phyloP scores from a whole-genome alignment of 192 early-diverging fungal genomes.

The Backusella luteola region DNA sequence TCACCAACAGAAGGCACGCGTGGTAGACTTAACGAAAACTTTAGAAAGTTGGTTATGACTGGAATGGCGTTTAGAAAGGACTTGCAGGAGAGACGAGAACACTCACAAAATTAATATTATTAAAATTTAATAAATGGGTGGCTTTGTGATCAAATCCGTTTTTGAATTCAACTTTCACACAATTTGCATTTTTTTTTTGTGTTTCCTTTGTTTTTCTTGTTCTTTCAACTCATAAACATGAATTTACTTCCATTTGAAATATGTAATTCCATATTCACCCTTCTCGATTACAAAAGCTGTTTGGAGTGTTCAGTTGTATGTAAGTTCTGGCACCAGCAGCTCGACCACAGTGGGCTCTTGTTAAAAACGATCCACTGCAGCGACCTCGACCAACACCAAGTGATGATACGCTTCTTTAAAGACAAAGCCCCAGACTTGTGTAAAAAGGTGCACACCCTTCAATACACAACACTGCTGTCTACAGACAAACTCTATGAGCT shows the following conservation, averaged over 20 bases:
- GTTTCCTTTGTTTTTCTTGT: not conserved
- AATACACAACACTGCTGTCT: not conserved
- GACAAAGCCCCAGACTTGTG: not conserved
- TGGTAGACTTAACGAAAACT: slow-evolving; percentile 38
- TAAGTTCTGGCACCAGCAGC: not conserved
- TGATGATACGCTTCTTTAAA: not conserved
- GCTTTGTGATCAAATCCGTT: not conserved
- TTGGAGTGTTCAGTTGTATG: not conserved
- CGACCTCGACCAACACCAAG: not conserved
- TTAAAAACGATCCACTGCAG: not conserved
- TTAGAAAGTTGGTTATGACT: slow-evolving; percentile 39
- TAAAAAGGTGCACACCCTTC: not conserved
- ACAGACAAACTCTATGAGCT: not conserved
- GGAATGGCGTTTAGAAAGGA: slow-evolving; percentile 43
- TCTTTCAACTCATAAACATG: not conserved
- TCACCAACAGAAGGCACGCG: not conserved
- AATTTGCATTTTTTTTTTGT: not conserved
- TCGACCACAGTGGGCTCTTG: not conserved
- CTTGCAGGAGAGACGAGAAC: slow-evolving; percentile 34
- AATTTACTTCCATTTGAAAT: slow-evolving; percentile 1
- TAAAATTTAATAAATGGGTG: not conserved
- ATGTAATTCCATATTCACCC: not conserved
- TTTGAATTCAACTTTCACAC: not conserved
- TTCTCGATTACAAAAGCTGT: not conserved
- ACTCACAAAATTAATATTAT: slow-evolving; percentile 13